Percentiles rank a stretch among this genome's conserved stretches.
Conservation (phyloP, 2,329 filamentous ascomycete genomes). For the Pseudocercospora fuligena region DNA sequence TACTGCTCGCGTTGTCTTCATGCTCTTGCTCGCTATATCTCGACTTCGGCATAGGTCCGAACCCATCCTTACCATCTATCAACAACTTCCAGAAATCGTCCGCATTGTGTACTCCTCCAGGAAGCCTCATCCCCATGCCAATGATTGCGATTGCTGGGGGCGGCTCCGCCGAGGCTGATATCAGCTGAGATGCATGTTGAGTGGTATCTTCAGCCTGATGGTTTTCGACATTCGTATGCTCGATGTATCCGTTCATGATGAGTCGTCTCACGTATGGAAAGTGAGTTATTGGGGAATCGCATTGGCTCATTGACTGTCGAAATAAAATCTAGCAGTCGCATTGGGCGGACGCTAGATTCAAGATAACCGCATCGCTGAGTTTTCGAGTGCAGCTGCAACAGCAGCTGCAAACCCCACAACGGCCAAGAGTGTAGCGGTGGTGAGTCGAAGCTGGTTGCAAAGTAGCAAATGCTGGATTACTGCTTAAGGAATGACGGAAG, state of each 20-base stretch:
- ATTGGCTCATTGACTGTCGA: not conserved
- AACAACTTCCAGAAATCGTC: slow-evolving; percentile 23
- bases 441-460: not conserved
- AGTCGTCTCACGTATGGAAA: not conserved
- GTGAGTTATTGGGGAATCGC: not conserved
- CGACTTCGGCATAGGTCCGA: not conserved
- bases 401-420: not conserved
- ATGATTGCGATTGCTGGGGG: slow-evolving; percentile 46
- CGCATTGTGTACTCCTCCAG: slow-evolving; percentile 16
- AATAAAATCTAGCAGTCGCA: not conserved
- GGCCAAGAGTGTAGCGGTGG: not conserved
- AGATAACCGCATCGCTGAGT: not conserved
- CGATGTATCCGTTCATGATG: not conserved
- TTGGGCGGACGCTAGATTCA: not conserved
- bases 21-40: not conserved
- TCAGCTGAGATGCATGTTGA: not conserved
- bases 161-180: not conserved
- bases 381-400: not conserved
- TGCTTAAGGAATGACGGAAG: not conserved
- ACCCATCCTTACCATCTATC: not conserved
- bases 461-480: not conserved
- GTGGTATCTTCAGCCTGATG: not conserved
- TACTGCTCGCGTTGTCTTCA: not conserved
- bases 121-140: slow-evolving; percentile 48
- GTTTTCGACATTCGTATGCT: not conserved